phyloP scores from a whole-genome alignment of 2,329 filamentous ascomycete species.

The Dactylellina parvicollis region DNA sequence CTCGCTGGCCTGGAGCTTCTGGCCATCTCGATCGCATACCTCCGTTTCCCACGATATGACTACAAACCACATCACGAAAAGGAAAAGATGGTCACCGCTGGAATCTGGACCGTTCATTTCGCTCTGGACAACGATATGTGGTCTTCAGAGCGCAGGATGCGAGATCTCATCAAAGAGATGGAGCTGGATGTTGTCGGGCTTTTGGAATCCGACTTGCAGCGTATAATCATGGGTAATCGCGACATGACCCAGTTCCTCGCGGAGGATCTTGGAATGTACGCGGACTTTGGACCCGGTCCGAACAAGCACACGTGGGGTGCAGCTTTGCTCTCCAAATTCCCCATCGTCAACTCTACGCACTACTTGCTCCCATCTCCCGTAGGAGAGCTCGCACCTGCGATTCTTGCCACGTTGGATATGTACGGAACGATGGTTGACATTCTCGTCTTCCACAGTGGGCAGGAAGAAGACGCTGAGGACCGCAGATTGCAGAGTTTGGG shows the following conservation, averaged over 20 bases:
- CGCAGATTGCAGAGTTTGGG: conserved; percentile 86
- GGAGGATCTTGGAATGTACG: conserved; percentile 98
- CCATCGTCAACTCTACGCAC: conserved; percentile 95
- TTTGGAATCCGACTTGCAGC: conserved; percentile 89
- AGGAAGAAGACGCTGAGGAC: conserved; percentile 95
- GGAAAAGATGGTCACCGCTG: conserved; percentile 86
- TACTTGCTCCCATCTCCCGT: conserved; percentile 93
- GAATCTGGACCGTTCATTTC: conserved; percentile 99
- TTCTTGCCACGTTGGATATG: conserved; percentile 93
- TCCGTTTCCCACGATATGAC: conserved; percentile 91
- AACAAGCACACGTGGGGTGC: conserved; percentile 99
- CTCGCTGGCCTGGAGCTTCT: conserved; percentile 81
- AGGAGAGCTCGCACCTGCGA: conserved; percentile 92
- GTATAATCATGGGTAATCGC: conserved; percentile 99
- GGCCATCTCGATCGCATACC: conserved; percentile 81
- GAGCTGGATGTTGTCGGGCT: conserved; percentile 98
- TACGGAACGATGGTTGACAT: conserved; percentile 91
- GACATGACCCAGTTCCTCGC: conserved; percentile 95
- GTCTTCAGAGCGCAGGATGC: conserved; percentile 94
- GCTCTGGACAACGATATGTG: conserved; percentile 98
- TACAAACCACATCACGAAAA: conserved; percentile 89
- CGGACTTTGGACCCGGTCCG: conserved; percentile 93
- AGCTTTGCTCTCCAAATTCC: conserved; percentile 93
- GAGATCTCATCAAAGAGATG: conserved; percentile 88
- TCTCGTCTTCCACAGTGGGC: conserved; percentile 97